Evolutionary conservation across 2,329 filamentous ascomycete species (phyloP).

Genomic region (Pseudocercospora musae): DNA sequence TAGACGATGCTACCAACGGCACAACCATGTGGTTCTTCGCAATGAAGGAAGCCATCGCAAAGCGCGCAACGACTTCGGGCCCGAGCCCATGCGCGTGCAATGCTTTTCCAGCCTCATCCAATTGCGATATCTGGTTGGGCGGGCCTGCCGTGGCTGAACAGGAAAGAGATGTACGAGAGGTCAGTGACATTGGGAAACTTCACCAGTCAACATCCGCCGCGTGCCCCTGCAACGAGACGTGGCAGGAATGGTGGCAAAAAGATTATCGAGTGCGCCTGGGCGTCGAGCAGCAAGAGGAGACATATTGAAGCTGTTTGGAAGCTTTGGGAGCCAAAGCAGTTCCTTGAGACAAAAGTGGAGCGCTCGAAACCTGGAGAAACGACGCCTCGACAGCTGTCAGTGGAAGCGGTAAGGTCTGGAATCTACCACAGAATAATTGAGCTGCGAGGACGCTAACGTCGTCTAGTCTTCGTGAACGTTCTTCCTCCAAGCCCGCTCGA

Average conservation of each 20-base stretch:
- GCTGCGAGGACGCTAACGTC: constrained; percentile 9
- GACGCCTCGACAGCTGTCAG: constrained; percentile 9
- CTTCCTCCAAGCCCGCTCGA: constrained; percentile 32
- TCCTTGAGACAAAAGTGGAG: constrained; percentile 16
- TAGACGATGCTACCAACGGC: not conserved
- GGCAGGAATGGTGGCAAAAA: constrained; percentile 17
- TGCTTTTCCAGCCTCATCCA: not conserved
- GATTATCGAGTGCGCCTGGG: constrained; percentile 12
- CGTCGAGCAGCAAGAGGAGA: constrained; percentile 8
- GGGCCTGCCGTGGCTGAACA: not conserved
- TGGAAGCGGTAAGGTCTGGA: constrained; percentile 5
- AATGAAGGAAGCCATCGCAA: not conserved
- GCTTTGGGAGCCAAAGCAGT: constrained; percentile 17
- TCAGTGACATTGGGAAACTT: not conserved
- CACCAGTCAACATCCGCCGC: not conserved
- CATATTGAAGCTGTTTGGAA: constrained; percentile 12
- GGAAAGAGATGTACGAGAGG: constrained; percentile 1
- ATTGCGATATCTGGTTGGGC: not conserved
- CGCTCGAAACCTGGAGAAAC: constrained; percentile 21
- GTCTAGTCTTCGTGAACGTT: constrained; percentile 7
- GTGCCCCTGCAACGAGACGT: not conserved
- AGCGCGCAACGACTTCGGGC: not conserved
- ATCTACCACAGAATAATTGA: not conserved
- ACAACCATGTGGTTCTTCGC: not conserved
- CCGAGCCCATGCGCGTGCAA: not conserved